Evolutionary conservation across 1,139 yeast genomes (phyloP).

Genomic region (Pneumocystis sp.): DNA sequence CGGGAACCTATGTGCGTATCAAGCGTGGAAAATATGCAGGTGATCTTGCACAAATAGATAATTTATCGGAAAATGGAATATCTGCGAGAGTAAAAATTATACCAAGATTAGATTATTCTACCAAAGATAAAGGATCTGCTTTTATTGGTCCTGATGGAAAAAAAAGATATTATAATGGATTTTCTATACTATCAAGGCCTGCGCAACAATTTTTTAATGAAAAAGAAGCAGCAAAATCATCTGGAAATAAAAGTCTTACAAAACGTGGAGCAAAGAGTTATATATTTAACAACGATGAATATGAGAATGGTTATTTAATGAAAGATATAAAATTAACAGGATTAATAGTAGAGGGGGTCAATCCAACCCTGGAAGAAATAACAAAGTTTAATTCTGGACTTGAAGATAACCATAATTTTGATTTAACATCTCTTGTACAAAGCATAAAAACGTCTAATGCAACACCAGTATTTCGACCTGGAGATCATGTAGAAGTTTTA

Average conservation of each 20-base stretch:
- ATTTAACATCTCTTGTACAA: conserved; percentile 71
- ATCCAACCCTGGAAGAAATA: conserved; percentile 78
- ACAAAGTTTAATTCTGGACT: conserved; percentile 54
- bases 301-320: conserved; percentile 69
- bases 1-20: conserved; percentile 83
- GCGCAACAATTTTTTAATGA: conserved; percentile 74
- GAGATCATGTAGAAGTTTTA: conserved; percentile 82
- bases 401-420: conserved; percentile 61
- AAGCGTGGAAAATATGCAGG: conserved; percentile 86
- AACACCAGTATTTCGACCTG: conserved; percentile 60
- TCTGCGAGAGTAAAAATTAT: conserved; percentile 85
- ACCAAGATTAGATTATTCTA: conserved; percentile 86
- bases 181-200: conserved; percentile 37
- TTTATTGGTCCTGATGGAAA: conserved; percentile 28
- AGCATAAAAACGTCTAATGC: conserved; percentile 44
- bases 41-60: conserved; percentile 85
- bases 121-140: conserved; percentile 32
- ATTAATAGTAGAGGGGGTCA: conserved; percentile 68
- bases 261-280: conserved; percentile 58
- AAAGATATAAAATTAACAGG: conserved; percentile 77
- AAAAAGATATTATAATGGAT: conserved; percentile 34
- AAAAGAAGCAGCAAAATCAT: conserved; percentile 44
- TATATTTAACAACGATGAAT: conserved; percentile 73
- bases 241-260: conserved; percentile 39
- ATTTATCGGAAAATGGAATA: conserved; percentile 82